Percentiles rank a stretch among this genome's conserved stretches.
Conservation (phyloP, 257 asterid species). For the Mitragyna speciosa region DNA sequence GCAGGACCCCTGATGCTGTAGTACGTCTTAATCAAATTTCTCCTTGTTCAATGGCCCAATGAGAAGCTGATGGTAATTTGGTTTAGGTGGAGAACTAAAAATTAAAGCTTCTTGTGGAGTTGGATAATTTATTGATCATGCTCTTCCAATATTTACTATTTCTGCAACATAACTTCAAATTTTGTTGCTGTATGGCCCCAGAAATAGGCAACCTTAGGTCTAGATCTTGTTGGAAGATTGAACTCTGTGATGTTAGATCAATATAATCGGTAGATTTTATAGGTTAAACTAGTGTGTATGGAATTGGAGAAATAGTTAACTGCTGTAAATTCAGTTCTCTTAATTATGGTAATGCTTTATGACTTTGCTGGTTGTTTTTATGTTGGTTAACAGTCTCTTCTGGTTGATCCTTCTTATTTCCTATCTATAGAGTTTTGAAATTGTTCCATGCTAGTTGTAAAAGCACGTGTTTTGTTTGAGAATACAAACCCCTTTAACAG, state of each 20-base stretch:
- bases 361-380: background rate
- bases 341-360: background rate
- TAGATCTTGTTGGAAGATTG: background rate
- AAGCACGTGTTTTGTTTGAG: background rate
- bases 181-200: background rate
- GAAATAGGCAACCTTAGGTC: background rate
- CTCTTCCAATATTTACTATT: background rate
- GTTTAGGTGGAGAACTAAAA: conserved; percentile 6
- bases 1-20: conserved; percentile 34
- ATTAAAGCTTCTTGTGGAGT: background rate
- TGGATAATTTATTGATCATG: background rate
- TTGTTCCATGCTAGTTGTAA: background rate
- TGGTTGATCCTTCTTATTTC: background rate
- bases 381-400: background rate
- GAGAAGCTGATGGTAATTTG: conserved; percentile 15
- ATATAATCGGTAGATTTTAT: background rate
- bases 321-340: background rate
- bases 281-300: background rate
- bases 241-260: background rate
- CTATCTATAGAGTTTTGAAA: background rate
- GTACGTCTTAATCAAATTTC: conserved; percentile 23
- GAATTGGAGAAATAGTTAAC: background rate
- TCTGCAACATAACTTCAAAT: conserved; percentile 12
- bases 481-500: background rate
- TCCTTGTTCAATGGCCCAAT: conserved; percentile 31